Evolutionary conservation across 2,329 filamentous ascomycete genomes (phyloP).

Genomic region (Scleromitrula shiraiana): DNA sequence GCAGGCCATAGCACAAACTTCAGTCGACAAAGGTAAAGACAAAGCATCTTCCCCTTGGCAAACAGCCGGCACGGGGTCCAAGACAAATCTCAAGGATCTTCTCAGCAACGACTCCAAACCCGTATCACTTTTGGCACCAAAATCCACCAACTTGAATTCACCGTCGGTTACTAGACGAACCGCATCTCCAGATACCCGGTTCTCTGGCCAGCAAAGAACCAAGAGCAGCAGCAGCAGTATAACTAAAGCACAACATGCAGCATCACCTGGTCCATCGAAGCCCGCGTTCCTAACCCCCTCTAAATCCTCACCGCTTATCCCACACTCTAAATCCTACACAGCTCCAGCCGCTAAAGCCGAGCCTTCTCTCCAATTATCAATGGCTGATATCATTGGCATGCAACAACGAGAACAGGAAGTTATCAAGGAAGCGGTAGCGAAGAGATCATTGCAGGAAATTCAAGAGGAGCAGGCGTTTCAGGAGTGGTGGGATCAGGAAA

Average conservation of each 20-base stretch:
- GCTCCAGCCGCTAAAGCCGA: conserved; percentile 52
- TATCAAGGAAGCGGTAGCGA: conserved; percentile 76
- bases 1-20: conserved; percentile 32
- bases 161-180: conserved; percentile 38
- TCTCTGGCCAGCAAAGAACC: conserved; percentile 47
- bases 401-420: conserved; percentile 78
- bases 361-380: conserved; percentile 59
- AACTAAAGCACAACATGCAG: conserved; percentile 12
- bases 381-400: conserved; percentile 82
- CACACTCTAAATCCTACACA: conserved; percentile 55
- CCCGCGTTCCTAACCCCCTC: conserved; percentile 14
- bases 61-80: conserved; percentile 40
- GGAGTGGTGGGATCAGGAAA: conserved; percentile 92
- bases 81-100: conserved; percentile 43
- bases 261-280: conserved; percentile 13
- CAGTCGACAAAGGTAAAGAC: conserved; percentile 34
- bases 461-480: conserved; percentile 96
- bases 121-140: conserved; percentile 23
- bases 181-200: conserved; percentile 55
- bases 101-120: conserved; percentile 31
- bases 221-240: conserved; percentile 10
- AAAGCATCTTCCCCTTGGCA: conserved; percentile 57
- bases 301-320: conserved; percentile 37
- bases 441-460: conserved; percentile 86
- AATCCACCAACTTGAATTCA: conserved; percentile 22